Evolutionary conservation across 495 filamentous ascomycete genomes (phyloP), one percentile per base, ranked within the genome.

Genomic region (Hyphodiscus hymeniophilus): DNA sequence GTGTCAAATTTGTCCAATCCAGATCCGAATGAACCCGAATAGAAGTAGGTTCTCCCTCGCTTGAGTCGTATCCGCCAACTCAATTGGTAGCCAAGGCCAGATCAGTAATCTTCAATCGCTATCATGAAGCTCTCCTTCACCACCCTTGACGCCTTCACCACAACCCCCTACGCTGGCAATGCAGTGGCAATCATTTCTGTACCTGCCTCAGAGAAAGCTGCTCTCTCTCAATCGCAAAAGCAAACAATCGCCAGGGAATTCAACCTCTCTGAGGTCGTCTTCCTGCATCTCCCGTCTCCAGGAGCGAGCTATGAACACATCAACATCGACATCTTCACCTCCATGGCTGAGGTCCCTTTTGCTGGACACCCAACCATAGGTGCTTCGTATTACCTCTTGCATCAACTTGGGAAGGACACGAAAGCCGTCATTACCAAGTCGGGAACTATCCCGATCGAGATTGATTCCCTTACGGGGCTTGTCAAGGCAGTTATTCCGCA

Each of bases 181-280:
- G 83, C 80, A 3, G 71, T 89, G 13, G 82, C 81, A 34, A 67
- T 87, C 6, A 70, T 86, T 45, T 54, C 68, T 33, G 54, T 85
- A 35, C 75, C 79, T 0, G 18, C 45, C 10, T 3, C 7, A 3
- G 6, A 48, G 3, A 41, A 47, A 35, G 30, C 63, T 0, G 34
- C 46, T 18, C 31, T 58, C 16, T 60, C 54, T 17, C 75, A 80
- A 51, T 60, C 65, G 0, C 65, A 71, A 48, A 85, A 85, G 55
- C 83, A 81, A 63, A 62, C 55, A 35, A 81, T 94, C 30, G 78
- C 86, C 2, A 56, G 61, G 24, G 88, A 94, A 64, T 92, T 92
- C 80, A 91, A 91, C 53, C 72, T 88, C 54, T 88, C 84, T 3
- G 87, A 92, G 58, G 90, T 81, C 1, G 82, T 89, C 43, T 94